Conservation (phyloP, 306 rosid species). For the Medicago ruthenica region DNA sequence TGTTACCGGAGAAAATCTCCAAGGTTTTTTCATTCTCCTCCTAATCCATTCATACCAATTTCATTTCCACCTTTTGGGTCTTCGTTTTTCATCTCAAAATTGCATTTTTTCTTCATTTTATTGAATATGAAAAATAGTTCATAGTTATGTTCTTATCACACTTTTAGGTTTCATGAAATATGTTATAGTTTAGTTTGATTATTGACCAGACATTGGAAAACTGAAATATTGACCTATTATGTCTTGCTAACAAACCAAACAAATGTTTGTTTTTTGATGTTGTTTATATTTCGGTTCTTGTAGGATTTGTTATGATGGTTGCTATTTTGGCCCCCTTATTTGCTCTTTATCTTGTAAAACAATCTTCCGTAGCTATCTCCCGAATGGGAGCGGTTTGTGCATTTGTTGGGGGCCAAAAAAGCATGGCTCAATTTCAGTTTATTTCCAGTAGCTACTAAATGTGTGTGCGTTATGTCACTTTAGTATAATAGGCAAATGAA, state of each 20-base stretch:
- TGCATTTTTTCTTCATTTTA: not conserved
- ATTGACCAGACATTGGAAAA: too few species aligned
- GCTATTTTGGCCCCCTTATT: too few species aligned
- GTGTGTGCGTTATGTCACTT: not conserved
- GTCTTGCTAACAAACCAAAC: too few species aligned
- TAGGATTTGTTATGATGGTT: too few species aligned
- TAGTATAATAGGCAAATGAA: not conserved
- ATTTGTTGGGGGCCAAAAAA: too few species aligned
- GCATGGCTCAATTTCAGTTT: too few species aligned
- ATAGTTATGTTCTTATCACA: not conserved
- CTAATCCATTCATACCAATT: slow-evolving; percentile 15
- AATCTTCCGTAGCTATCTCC: too few species aligned
- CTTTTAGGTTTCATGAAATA: not conserved
- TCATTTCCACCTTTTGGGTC: slow-evolving; percentile 22
- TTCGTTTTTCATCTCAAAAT: slow-evolving; percentile 22
- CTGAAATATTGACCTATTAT: too few species aligned
- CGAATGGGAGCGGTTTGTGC: too few species aligned
- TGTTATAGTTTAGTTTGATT: slow-evolving; percentile 3
- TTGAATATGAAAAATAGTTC: not conserved
- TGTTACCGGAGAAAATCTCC: slow-evolving; percentile 66
- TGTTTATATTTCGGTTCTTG: too few species aligned
- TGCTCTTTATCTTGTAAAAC: too few species aligned
- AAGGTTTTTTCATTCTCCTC: slow-evolving; percentile 50
- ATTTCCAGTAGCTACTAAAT: not conserved
- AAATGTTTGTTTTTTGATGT: too few species aligned